Conservation (phyloP, 768 basidiomycete species). For the Ramaria rubella region DNA sequence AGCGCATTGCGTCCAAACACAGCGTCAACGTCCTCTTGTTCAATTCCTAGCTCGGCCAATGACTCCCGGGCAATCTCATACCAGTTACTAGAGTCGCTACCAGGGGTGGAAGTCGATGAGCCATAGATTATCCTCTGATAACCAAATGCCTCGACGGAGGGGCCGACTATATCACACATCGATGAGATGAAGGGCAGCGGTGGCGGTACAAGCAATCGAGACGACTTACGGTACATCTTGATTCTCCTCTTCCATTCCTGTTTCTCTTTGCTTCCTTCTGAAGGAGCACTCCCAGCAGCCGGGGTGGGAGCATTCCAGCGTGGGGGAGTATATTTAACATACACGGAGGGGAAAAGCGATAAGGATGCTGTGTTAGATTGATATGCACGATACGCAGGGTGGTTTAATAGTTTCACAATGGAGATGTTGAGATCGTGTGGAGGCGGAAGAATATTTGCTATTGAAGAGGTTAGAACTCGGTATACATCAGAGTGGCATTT, state of each 20-base stretch:
- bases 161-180: slow-evolving; percentile 49
- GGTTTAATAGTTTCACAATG: slow-evolving; percentile 73
- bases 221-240: slow-evolving; percentile 23
- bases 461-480: not conserved
- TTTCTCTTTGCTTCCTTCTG: slow-evolving; percentile 35
- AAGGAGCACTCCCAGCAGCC: slow-evolving; percentile 31
- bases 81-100: slow-evolving; percentile 54
- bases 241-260: slow-evolving; percentile 38
- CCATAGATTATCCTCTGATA: slow-evolving; percentile 79
- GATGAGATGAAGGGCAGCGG: not conserved
- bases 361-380: slow-evolving; percentile 65
- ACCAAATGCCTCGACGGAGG: slow-evolving; percentile 80
- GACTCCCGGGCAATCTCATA: slow-evolving; percentile 76
- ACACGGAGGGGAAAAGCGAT: slow-evolving; percentile 65
- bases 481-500: too few relatives aligned
- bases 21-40: slow-evolving; percentile 69
- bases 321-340: slow-evolving; percentile 73
- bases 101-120: slow-evolving; percentile 56
- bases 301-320: slow-evolving; percentile 57
- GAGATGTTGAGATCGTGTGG: slow-evolving; percentile 65
- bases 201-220: not conserved
- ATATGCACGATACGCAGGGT: slow-evolving; percentile 66
- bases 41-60: slow-evolving; percentile 71
- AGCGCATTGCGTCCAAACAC: slow-evolving; percentile 56
- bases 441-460: slow-evolving; percentile 77